Percentiles rank a stretch among this genome's conserved stretches.
phyloP scores from a whole-genome alignment of 495 filamentous ascomycete genomes.

The Neurospora sp. region DNA sequence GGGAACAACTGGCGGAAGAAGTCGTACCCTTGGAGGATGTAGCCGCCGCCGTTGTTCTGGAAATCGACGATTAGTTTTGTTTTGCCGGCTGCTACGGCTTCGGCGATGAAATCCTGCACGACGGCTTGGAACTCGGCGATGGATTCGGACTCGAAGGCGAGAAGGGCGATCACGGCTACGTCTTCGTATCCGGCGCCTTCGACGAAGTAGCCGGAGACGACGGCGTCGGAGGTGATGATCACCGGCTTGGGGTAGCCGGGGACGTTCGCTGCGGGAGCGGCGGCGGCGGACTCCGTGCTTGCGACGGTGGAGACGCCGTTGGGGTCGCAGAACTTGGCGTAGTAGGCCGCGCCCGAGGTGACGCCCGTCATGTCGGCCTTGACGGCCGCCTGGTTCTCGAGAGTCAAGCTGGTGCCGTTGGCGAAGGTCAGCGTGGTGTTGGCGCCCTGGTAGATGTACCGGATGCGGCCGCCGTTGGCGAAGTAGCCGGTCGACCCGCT shows the following conservation, averaged over 20 bases:
- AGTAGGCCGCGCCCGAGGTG: conserved; percentile 4
- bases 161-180: conserved; percentile 25
- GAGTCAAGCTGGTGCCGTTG: conserved; percentile 9
- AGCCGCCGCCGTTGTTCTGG: conserved; percentile 42
- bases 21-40: conserved; percentile 35
- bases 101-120: conserved; percentile 28
- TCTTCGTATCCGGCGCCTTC: conserved; percentile 28
- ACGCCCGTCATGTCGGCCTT: conserved; percentile 9
- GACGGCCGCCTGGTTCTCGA: conserved; percentile 10
- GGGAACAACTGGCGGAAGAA: conserved; percentile 27
- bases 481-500: conserved; percentile 5
- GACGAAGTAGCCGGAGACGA: conserved; percentile 42
- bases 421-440: conserved; percentile 17
- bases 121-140: conserved; percentile 29
- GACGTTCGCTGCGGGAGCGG: neutral
- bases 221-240: conserved; percentile 28
- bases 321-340: conserved; percentile 15
- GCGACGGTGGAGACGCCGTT: neutral
- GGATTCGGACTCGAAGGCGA: conserved; percentile 10
- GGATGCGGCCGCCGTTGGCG: conserved; percentile 6
- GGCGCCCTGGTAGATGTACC: conserved; percentile 11
- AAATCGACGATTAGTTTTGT: conserved; percentile 47
- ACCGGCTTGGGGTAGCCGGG: conserved; percentile 43
- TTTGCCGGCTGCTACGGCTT: conserved; percentile 28
- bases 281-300: neutral